phyloP scores from a whole-genome alignment of 2,329 filamentous ascomycete genomes.

The Aureobasidium uvarum region DNA sequence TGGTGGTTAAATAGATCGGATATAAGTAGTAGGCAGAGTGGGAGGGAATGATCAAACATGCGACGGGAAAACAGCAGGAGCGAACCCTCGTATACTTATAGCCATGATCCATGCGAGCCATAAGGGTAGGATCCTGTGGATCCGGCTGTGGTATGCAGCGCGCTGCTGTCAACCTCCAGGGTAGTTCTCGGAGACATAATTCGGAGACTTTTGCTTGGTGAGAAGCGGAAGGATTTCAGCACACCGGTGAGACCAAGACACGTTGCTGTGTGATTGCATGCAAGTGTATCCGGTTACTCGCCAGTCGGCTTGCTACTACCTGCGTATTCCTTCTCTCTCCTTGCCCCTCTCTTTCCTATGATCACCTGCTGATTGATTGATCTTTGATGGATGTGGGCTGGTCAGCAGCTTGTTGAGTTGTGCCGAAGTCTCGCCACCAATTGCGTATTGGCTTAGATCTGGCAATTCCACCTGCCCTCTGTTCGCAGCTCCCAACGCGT shows the following conservation, averaged over 20 bases:
- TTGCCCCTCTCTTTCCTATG: background rate
- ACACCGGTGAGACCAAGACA: background rate
- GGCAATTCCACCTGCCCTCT: background rate
- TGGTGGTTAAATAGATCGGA: background rate
- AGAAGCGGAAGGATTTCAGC: background rate
- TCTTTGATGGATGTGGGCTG: background rate
- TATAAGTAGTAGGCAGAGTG: background rate
- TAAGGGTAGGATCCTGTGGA: no score
- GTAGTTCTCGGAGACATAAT: conserved; percentile 18
- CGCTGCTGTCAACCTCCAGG: background rate
- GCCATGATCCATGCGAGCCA: background rate
- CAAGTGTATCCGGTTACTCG: no score
- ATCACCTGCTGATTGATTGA: background rate
- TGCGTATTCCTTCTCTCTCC: background rate
- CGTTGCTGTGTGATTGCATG: background rate
- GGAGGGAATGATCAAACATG: background rate
- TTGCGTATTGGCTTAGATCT: background rate
- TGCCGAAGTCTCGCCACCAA: background rate
- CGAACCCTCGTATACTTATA: background rate
- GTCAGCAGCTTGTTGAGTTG: background rate
- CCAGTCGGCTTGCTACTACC: background rate
- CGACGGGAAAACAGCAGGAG: background rate
- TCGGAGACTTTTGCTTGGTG: conserved; percentile 7
- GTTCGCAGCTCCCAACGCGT: no score
- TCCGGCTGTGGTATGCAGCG: background rate